Percentiles rank a stretch among this genome's conserved stretches.
Conservation (phyloP, 2,329 filamentous ascomycete genomes). For the Niveomyces coronatus region DNA sequence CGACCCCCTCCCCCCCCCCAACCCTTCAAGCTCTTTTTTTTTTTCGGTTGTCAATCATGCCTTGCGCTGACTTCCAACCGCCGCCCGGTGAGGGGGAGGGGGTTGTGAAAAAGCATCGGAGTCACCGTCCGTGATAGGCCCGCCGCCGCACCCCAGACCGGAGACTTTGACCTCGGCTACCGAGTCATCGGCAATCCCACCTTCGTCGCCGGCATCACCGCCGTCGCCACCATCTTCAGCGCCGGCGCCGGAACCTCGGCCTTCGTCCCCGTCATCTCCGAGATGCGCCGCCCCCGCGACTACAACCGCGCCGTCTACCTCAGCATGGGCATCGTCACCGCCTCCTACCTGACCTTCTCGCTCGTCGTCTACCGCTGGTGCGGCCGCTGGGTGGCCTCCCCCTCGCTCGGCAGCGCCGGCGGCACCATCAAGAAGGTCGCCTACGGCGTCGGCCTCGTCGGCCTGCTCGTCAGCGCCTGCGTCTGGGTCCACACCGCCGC, state of each 20-base stretch:
- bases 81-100: too few species aligned
- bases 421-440: constrained; percentile 48
- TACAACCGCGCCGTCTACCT: constrained; percentile 50
- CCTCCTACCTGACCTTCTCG: constrained; percentile 46
- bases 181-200: constrained; percentile 43
- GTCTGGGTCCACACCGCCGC: constrained; percentile 17
- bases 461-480: constrained; percentile 26
- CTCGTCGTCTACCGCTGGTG: constrained; percentile 53
- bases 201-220: constrained; percentile 49
- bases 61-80: too few species aligned
- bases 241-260: constrained; percentile 48
- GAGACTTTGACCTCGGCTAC: constrained; percentile 50
- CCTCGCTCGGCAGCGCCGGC: constrained; percentile 51
- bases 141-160: constrained; percentile 48
- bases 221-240: constrained; percentile 48
- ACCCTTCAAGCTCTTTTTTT: background rate
- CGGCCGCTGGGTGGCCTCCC: constrained; percentile 51
- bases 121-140: constrained; percentile 48
- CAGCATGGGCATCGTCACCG: constrained; percentile 47
- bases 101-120: constrained; percentile 38
- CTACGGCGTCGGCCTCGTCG: constrained; percentile 48
- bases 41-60: background rate
- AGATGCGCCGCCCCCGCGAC: constrained; percentile 50
- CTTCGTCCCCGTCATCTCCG: constrained; percentile 54
- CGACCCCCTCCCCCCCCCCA: background rate